Percentiles rank a stretch among this genome's conserved stretches.
Evolutionary conservation across 345 rosid species (phyloP).

Genomic region (Eucalyptus coolabah): DNA sequence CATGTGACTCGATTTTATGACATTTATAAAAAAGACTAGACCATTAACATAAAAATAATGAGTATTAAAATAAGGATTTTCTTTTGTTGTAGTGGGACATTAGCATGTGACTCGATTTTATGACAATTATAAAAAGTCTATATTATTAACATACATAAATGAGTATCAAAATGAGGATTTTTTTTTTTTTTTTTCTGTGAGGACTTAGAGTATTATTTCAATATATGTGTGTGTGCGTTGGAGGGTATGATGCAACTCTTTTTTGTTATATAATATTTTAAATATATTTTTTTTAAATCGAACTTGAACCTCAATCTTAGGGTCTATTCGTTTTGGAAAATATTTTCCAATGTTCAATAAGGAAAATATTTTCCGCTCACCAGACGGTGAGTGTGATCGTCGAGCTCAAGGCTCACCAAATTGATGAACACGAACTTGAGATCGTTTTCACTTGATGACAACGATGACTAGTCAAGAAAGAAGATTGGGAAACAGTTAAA

Average conservation of each 20-base stretch:
- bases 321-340: too few species aligned
- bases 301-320: not conserved
- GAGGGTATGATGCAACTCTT: not conserved
- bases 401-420: too few species aligned
- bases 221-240: too few species aligned
- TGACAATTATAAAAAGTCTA: not conserved
- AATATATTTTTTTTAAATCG: too few species aligned
- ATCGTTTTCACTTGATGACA: too few species aligned
- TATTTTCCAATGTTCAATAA: too few species aligned
- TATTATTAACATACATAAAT: not conserved
- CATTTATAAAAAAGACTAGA: not conserved
- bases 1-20: not conserved
- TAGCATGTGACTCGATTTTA: not conserved
- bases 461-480: too few species aligned
- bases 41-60: not conserved
- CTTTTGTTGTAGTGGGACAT: not conserved
- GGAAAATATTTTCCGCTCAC: too few species aligned
- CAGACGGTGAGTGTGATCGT: accelerated
- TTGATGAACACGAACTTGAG: too few species aligned
- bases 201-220: too few species aligned
- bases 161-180: not conserved
- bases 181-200: too few species aligned
- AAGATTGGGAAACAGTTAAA: too few species aligned
- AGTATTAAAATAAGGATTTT: not conserved
- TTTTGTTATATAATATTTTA: not conserved